A percentile compares a stretch with the other conserved stretches of the same genome.
These are phyloP conservation scores for Pythium insidiosum DNA, from an alignment of 352 stramenopile genomes.

Conservation along the genomic window DNA sequence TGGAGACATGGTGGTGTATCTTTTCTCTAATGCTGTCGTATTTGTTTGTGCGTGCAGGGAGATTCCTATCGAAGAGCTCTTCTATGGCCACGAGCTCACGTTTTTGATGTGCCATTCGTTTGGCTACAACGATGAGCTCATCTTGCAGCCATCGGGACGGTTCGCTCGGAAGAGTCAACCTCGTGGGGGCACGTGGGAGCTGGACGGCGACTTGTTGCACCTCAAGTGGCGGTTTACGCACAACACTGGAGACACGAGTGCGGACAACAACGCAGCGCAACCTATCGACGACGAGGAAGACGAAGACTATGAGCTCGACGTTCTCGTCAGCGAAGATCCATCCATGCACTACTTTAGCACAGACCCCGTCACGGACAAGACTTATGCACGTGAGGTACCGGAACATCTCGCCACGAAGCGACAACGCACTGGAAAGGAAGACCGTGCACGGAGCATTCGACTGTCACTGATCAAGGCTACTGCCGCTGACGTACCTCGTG, in stretches of 20 bases:
- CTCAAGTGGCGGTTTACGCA: constrained; percentile 54
- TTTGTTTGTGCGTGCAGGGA: constrained; percentile 16
- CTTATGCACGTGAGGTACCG: constrained; percentile 49
- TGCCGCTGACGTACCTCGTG: constrained; percentile 40
- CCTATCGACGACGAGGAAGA: constrained; percentile 28
- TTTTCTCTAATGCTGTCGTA: not conserved
- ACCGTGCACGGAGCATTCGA: constrained; percentile 33
- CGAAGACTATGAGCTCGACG: constrained; percentile 60
- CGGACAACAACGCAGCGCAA: constrained; percentile 15
- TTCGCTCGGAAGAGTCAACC: constrained; percentile 70
- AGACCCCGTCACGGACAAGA: constrained; percentile 48
- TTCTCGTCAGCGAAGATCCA: constrained; percentile 62
- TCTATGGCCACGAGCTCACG: constrained; percentile 71
- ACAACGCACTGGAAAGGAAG: constrained; percentile 19
- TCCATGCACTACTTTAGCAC: constrained; percentile 77
- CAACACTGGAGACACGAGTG: constrained; percentile 16
- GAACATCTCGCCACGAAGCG: constrained; percentile 55
- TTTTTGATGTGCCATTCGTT: constrained; percentile 71
- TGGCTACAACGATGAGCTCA: constrained; percentile 72
- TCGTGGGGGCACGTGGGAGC: constrained; percentile 57
- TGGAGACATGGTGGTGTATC: not conserved
- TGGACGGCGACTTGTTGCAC: constrained; percentile 77
- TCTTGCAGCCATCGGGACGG: constrained; percentile 38
- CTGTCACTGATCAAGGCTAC: constrained; percentile 62
- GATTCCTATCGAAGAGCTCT: constrained; percentile 51